A percentile compares a stretch with the other conserved stretches of the same genome.
Evolutionary conservation across 139 green algal genomes (phyloP).

Genomic region (Haematococcus lacustris): DNA sequence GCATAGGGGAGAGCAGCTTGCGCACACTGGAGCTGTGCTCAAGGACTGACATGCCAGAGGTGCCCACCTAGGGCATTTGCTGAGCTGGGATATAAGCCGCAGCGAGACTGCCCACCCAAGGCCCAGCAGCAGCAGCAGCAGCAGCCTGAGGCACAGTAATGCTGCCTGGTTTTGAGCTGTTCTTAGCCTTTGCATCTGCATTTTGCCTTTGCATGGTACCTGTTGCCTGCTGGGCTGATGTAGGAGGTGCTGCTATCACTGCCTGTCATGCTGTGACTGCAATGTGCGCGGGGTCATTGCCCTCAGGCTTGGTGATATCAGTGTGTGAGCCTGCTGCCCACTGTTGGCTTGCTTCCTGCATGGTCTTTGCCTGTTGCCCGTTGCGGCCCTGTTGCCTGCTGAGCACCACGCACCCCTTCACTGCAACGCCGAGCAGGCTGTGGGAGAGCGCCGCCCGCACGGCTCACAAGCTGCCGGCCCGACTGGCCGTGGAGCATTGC

Average conservation of each 20-base stretch:
- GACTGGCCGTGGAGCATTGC: conserved; percentile 87
- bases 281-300: not conserved
- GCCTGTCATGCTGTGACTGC: not conserved
- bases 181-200: not conserved
- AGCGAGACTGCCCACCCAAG: no score
- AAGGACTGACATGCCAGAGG: no score
- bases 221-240: no score
- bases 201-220: no score
- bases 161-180: no score
- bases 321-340: not conserved
- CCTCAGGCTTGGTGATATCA: not conserved
- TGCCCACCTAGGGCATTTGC: no score
- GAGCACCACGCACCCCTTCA: not conserved
- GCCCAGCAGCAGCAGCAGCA: no score
- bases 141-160: no score
- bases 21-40: no score
- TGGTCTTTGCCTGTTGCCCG: not conserved
- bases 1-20: no score
- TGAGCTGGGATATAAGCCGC: no score
- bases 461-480: conserved; percentile 51
- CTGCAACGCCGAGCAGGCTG: conserved; percentile 31
- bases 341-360: not conserved
- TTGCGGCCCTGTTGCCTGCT: not conserved
- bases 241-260: no score
- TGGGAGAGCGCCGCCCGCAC: conserved; percentile 78